A percentile compares a stretch with the other conserved stretches of the same genome.
These are phyloP conservation scores for Stereum hirsutum DNA, from an alignment of 1,284 basidiomycete species.

Conservation along the genomic window DNA sequence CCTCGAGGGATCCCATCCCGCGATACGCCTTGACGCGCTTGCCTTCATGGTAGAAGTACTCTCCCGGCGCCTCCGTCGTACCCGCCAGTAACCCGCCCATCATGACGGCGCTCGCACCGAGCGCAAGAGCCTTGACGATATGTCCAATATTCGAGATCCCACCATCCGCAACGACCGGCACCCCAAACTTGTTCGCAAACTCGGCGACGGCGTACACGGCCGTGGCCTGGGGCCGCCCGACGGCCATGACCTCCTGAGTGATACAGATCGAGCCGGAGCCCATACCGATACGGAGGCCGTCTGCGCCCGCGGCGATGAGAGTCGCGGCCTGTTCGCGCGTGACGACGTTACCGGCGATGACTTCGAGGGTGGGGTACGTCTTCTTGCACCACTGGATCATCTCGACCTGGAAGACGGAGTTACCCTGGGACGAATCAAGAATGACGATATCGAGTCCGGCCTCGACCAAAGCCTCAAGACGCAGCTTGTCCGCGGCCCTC, in stretches of 20 bases:
- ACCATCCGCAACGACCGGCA: constrained; percentile 98
- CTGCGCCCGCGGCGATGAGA: constrained; percentile 91
- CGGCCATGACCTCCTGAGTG: constrained; percentile 99
- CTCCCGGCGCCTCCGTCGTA: constrained; percentile 95
- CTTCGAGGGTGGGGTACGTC: constrained; percentile 78
- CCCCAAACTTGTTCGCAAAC: constrained; percentile 89
- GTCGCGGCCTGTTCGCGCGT: constrained; percentile 95
- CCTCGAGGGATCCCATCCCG: constrained; percentile 87
- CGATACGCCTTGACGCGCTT: constrained; percentile 98
- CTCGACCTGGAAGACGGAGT: constrained; percentile 90
- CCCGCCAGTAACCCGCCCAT: constrained; percentile 97
- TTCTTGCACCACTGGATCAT: constrained; percentile 95
- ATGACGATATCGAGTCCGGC: constrained; percentile 95
- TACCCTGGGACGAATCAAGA: constrained; percentile 95
- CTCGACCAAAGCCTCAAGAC: constrained; percentile 81
- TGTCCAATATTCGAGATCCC: constrained; percentile 96
- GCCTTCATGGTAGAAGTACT: constrained; percentile 98
- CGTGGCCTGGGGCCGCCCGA: constrained; percentile 95
- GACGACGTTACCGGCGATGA: constrained; percentile 97
- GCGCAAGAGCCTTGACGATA: constrained; percentile 92
- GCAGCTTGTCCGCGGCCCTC: constrained; percentile 80
- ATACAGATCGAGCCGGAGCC: constrained; percentile 98
- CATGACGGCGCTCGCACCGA: constrained; percentile 96
- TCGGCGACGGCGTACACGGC: constrained; percentile 94
- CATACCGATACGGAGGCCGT: constrained; percentile 94